Base-by-base conservation (phyloP, 306 rosid species). In the Glycine tomentella region DNA sequence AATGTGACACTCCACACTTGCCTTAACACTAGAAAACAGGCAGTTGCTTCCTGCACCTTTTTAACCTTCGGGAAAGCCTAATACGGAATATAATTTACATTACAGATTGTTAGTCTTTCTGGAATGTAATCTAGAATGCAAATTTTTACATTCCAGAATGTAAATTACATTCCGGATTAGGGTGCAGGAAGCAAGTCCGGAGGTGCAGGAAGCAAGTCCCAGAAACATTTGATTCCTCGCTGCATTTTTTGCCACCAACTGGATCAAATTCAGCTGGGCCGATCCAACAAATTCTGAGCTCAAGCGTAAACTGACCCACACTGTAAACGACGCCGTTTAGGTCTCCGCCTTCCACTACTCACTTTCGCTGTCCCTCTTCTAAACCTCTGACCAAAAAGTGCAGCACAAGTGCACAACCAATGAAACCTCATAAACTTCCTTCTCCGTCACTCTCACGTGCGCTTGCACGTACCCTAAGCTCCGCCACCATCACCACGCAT, bases 401-500 rank as follows among this genome's bases (percentile, higher is more conserved):
- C 78, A 56, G 58, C 49, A 10, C 57, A 25, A 25, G 31, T 25
- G 31, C 31, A 25, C 31, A 10, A 53, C 65, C 34, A 25, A 87
- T 87, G 90, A 87, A 82, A 25, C 52, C 63, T 44, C 83, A 10
- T 4, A 82, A 82, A 17, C 68, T 70, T 73, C 68, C 69, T 10
- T 48, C 78, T 9, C 52, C 77, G 82, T 69, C 79, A 1, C 83
- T 92, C 20, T 79, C 93, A 84, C 91, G 92, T 76, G 86, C 82
- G 6, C 69, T 89, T 2, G 82, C 93, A 78, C 94, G 96, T 82
- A 85, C 89, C 61, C 52, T 91, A 14, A 57, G 74, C 82, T 62
- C 81, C 49, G 20, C 70, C 66, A 58, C 87, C 57, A 42, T 80
- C 14, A 45, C 89, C 14, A 34, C 88, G 46, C 76, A 79, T 74